Conservation (phyloP, 306 rosid genomes). For the Pyrus pyrifolia region DNA sequence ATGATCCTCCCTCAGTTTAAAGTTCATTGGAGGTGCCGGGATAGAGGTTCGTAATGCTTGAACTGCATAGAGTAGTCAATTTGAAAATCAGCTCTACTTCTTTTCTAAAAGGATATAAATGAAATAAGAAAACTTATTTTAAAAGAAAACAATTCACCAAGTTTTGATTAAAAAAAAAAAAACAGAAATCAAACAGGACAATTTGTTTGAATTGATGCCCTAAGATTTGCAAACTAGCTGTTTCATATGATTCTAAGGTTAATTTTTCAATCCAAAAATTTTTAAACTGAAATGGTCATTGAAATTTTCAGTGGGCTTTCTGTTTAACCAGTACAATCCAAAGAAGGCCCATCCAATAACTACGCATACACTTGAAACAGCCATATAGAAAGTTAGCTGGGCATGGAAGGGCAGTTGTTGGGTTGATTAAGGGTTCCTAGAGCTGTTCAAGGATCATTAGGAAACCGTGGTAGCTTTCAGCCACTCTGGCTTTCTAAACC, state of each 20-base stretch:
- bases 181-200: not conserved
- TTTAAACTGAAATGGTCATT: not conserved
- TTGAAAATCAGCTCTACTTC: slow-evolving; percentile 1
- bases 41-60: slow-evolving; percentile 83
- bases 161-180: not conserved
- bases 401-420: not conserved
- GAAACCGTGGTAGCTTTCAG: not conserved
- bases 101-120: not conserved
- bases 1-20: slow-evolving; percentile 82
- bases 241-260: not conserved
- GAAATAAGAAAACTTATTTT: not conserved
- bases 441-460: not conserved
- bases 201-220: not conserved
- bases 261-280: not conserved
- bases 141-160: not conserved
- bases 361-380: not conserved
- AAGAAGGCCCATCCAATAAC: not conserved
- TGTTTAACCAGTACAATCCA: not conserved
- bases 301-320: not conserved
- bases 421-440: not conserved
- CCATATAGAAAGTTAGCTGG: not conserved
- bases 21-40: slow-evolving; percentile 91
- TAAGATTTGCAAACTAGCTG: not conserved
- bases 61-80: slow-evolving; percentile 43
- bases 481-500: not conserved